phyloP scores from a whole-genome alignment of 2,329 filamentous ascomycete species.

The Ceratocystis smalleyi region DNA sequence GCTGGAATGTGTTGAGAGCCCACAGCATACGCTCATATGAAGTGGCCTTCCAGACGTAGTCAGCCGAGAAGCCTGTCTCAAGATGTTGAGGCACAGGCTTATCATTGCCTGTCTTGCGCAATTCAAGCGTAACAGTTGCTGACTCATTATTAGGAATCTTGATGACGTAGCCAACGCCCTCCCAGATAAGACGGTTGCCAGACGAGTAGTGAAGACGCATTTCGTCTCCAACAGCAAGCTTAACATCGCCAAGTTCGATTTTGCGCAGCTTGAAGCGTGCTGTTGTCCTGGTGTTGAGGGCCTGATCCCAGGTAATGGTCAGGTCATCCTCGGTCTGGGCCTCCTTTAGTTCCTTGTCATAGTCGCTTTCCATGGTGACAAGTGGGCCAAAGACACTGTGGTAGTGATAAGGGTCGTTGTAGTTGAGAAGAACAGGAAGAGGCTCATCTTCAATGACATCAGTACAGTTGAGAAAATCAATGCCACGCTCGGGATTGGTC shows the following conservation, averaged over 20 bases:
- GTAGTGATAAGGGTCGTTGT: conserved; percentile 95
- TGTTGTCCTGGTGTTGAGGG: conserved; percentile 91
- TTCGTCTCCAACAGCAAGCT: conserved; percentile 92
- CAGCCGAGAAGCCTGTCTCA: conserved; percentile 93
- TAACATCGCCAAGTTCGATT: conserved; percentile 93
- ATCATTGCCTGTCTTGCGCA: conserved; percentile 87
- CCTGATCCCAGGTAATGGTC: conserved; percentile 84
- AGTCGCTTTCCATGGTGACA: conserved; percentile 98
- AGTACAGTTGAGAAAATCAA: conserved; percentile 49
- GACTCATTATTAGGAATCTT: conserved; percentile 99
- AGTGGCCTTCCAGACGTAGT: conserved; percentile 99
- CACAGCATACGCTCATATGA: conserved; percentile 98
- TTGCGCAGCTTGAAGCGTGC: conserved; percentile 93
- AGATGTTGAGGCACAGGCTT: conserved; percentile 92
- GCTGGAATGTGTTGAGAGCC: conserved; percentile 97
- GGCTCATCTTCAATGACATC: conserved; percentile 86
- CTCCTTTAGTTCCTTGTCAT: conserved; percentile 97
- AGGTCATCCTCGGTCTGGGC: conserved; percentile 95
- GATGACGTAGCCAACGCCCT: conserved; percentile 95
- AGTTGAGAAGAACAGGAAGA: conserved; percentile 76
- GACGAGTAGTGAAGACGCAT: conserved; percentile 88
- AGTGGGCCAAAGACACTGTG: conserved; percentile 97
- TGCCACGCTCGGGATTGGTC: conserved; percentile 74
- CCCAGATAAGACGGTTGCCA: conserved; percentile 84
- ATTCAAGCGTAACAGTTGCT: conserved; percentile 87